Evolutionary conservation across 1,284 basidiomycete species (phyloP).

Genomic region (Puccinia polysora): DNA sequence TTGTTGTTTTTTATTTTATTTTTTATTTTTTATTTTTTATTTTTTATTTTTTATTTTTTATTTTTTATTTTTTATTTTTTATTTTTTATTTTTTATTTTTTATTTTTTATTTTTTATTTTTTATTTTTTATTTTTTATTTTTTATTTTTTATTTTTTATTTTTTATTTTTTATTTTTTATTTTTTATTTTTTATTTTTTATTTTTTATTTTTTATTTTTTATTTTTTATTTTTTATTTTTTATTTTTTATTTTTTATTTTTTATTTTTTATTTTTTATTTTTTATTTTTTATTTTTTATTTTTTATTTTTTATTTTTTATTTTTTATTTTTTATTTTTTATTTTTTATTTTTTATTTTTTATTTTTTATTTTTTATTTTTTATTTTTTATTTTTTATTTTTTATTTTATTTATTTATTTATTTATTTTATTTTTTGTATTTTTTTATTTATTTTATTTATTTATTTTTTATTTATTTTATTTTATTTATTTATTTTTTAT

Average conservation of each 20-base stretch:
- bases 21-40: too few species aligned
- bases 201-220: too few species aligned
- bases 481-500: constrained; percentile 4
- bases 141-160: too few species aligned
- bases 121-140: too few species aligned
- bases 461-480: background rate
- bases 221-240: constrained; percentile 1
- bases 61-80: too few species aligned
- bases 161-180: too few species aligned
- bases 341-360: background rate
- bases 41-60: too few species aligned
- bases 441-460: background rate
- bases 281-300: background rate
- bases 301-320: background rate
- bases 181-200: too few species aligned
- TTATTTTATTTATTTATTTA: constrained; percentile 3
- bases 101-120: too few species aligned
- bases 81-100: too few species aligned
- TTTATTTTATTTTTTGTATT: background rate
- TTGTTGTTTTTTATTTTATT: too few species aligned
- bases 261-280: background rate
- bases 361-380: background rate
- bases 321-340: background rate
- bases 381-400: constrained; percentile 6
- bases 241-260: background rate